Evolutionary conservation across 768 basidiomycete species (phyloP).

Genomic region (Sarcomyxa edulis): DNA sequence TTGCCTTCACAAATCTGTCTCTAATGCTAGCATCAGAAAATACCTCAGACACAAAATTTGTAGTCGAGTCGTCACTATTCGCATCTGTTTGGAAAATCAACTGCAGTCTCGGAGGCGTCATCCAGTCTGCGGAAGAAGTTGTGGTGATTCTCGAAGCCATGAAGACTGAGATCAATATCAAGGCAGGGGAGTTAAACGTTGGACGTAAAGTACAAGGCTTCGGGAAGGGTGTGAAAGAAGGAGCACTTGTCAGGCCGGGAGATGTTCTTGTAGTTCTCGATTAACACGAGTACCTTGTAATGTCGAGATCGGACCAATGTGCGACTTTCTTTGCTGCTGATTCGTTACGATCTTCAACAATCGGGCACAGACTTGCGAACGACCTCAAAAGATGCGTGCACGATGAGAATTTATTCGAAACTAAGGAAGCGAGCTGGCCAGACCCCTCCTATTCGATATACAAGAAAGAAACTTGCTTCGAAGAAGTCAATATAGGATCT

Average conservation of each 20-base stretch:
- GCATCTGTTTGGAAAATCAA: conserved; percentile 49
- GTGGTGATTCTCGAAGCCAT: conserved; percentile 56
- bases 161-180: conserved; percentile 57
- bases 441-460: no score
- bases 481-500: no score
- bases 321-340: no score
- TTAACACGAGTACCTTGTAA: conserved; percentile 5
- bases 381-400: no score
- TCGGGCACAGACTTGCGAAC: no score
- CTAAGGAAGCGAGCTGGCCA: no score
- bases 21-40: conserved; percentile 1
- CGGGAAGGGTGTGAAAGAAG: conserved; percentile 35
- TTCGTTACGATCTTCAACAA: no score
- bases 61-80: conserved; percentile 30
- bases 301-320: no score
- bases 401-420: no score
- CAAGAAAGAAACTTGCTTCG: no score
- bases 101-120: conserved; percentile 33
- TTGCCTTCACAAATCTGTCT: not conserved
- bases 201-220: conserved; percentile 37
- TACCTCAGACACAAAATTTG: not conserved
- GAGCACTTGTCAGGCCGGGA: conserved; percentile 40
- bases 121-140: conserved; percentile 35
- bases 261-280: conserved; percentile 34
- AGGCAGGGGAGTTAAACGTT: conserved; percentile 37